A percentile compares a stretch with the other conserved stretches of the same genome.
Conservation (phyloP, 2,329 filamentous ascomycete species). For the Monosporascus sp. region DNA sequence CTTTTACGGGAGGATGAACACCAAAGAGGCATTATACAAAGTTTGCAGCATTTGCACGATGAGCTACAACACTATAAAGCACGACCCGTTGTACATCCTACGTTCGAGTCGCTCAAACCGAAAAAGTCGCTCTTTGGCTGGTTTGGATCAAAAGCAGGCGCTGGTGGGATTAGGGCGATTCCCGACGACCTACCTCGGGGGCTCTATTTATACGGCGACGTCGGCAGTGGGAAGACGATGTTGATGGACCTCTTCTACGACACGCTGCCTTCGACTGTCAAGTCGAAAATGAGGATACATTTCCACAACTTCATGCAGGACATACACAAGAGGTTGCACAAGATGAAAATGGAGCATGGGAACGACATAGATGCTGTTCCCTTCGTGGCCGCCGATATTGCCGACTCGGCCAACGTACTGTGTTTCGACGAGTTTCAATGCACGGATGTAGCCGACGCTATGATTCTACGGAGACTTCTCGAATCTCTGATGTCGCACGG, state of each 20-base stretch:
- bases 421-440: slow-evolving; percentile 99
- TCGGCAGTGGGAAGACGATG: slow-evolving; percentile 98
- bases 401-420: slow-evolving; percentile 75
- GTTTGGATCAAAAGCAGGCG: slow-evolving; percentile 47
- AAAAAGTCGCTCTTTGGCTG: slow-evolving; percentile 54
- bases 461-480: slow-evolving; percentile 86
- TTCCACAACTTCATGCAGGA: slow-evolving; percentile 99
- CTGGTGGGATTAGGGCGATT: slow-evolving; percentile 46
- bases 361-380: slow-evolving; percentile 87
- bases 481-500: slow-evolving; percentile 93
- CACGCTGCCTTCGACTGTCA: slow-evolving; percentile 75
- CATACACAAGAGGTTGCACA: slow-evolving; percentile 85
- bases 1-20: slow-evolving; percentile 81
- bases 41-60: slow-evolving; percentile 82
- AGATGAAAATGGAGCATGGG: slow-evolving; percentile 83
- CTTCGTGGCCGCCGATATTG: slow-evolving; percentile 92
- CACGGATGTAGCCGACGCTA: slow-evolving; percentile 96
- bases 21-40: slow-evolving; percentile 87
- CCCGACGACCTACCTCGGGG: slow-evolving; percentile 77
- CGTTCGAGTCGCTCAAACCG: slow-evolving; percentile 62
- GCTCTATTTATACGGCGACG: slow-evolving; percentile 92
- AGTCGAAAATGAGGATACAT: slow-evolving; percentile 85
- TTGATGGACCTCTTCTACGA: slow-evolving; percentile 98
- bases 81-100: slow-evolving; percentile 71
- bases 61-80: slow-evolving; percentile 71